Base-by-base conservation (phyloP, 2,329 filamentous ascomycete species). In the Colletotrichum higginsianum region DNA sequence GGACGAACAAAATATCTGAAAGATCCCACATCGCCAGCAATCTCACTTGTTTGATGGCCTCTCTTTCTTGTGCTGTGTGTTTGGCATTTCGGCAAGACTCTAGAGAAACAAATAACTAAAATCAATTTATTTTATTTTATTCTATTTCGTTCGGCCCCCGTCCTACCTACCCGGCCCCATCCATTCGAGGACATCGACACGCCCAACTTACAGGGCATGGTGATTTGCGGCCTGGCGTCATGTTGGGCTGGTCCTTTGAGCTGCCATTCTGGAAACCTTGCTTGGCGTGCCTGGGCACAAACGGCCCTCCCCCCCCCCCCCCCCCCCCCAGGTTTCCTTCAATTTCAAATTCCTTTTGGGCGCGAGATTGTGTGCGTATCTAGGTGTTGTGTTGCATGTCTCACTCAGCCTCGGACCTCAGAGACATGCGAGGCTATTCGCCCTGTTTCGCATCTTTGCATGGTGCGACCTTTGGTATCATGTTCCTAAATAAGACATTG, bases 241-340 rank as follows among this genome's bases (percentile, higher is more conserved):
- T 35, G 44, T 65, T 57, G 44, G 40, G n/a, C 52, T 57, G 56
- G 23, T 26, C 47, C 46, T 66, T 53, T 38, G 30, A 42, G 44
- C 23, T 61, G 55, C 61, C 15, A 40, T 42, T 44, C 16, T 23
- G 55, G 38, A 53, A 26, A 3, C 26, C 26, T 23, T 61, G 26
- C 26, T 26, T 26, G 26, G 26, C 26, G 26, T 26, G 26, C 26
- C 26, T 56, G 67, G 67, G 56, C 63, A 61, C 35, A 62, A 67
- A 67, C 40, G 40, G 56, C 26, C 26, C n/a, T n/a, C n/a, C n/a
- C n/a, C n/a, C n/a, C n/a, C n/a, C n/a, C n/a, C n/a, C n/a, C n/a
- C n/a, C n/a, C n/a, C n/a, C 55, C 67, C 67, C 67, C 67, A 67
- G 57, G 42, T 62, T 62, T 38, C 56, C 68, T 35, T 58, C 46